Evolutionary conservation across 1,284 basidiomycete genomes (phyloP).

Genomic region (Tilletia walkeri): DNA sequence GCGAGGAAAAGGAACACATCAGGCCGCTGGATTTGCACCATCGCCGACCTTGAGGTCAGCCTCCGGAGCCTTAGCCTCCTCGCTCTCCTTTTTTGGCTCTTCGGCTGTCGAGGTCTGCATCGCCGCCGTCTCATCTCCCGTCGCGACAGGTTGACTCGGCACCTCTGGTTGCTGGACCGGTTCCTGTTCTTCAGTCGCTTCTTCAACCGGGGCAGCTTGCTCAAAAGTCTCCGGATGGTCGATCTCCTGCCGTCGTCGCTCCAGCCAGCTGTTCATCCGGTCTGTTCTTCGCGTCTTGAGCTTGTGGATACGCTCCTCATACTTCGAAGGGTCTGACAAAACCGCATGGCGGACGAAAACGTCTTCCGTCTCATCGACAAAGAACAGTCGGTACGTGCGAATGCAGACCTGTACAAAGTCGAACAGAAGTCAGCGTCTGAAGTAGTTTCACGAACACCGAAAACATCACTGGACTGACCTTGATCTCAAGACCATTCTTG

Average conservation of each 20-base stretch:
- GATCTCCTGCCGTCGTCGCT: slow-evolving; percentile 35
- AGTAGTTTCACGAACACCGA: neutral
- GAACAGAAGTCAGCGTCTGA: slow-evolving; percentile 19
- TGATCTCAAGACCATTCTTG: slow-evolving; percentile 64
- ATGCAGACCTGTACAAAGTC: slow-evolving; percentile 53
- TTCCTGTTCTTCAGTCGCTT: neutral
- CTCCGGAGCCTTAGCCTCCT: too few relatives aligned
- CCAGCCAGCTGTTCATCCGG: slow-evolving; percentile 43
- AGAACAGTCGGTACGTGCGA: slow-evolving; percentile 58
- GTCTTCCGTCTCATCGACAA: slow-evolving; percentile 57
- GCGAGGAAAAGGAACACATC: too few relatives aligned
- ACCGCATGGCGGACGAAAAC: slow-evolving; percentile 41
- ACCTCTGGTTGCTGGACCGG: neutral
- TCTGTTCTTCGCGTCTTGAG: slow-evolving; percentile 22
- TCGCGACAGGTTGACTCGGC: too few relatives aligned
- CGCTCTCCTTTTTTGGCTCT: neutral
- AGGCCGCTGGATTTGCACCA: too few relatives aligned
- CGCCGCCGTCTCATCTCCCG: neutral
- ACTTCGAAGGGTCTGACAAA: slow-evolving; percentile 5
- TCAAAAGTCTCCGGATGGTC: slow-evolving; percentile 20
- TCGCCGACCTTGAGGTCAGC: too few relatives aligned
- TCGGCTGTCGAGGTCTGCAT: neutral
- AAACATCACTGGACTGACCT: slow-evolving; percentile 21
- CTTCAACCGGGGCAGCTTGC: slow-evolving; percentile 9
- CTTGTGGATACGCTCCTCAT: slow-evolving; percentile 1